phyloP scores from a whole-genome alignment of 176 grass and related monocot genomes.

The Triticum timopheevii region DNA sequence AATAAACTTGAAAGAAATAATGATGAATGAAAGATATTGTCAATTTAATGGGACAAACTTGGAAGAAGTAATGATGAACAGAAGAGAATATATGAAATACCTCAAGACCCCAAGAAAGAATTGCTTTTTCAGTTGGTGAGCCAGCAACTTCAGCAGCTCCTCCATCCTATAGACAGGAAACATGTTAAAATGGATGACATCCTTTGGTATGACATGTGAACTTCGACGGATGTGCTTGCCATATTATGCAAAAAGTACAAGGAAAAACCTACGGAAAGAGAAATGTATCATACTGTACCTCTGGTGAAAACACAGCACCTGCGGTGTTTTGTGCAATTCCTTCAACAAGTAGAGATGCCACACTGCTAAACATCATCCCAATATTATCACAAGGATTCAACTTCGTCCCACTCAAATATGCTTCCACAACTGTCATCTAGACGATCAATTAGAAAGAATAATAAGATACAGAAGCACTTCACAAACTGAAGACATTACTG shows the following conservation, averaged over 20 bases:
- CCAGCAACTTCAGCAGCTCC: constrained; percentile 52
- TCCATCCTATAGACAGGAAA: constrained; percentile 32
- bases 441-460: constrained; percentile 13
- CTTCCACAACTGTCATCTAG: constrained; percentile 75
- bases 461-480: neutral
- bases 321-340: constrained; percentile 79
- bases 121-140: constrained; percentile 64
- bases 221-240: neutral
- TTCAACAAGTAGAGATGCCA: constrained; percentile 52
- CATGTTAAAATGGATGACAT: neutral
- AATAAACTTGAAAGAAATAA: neutral
- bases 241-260: constrained; percentile 16
- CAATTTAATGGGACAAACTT: neutral
- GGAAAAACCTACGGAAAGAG: neutral
- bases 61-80: neutral
- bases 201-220: neutral
- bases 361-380: constrained; percentile 21
- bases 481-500: neutral
- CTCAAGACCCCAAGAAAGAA: constrained; percentile 68
- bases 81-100: constrained; percentile 11
- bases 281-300: constrained; percentile 33
- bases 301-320: constrained; percentile 65
- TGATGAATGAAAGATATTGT: neutral
- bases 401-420: constrained; percentile 49
- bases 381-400: constrained; percentile 33